Percentiles rank a stretch among this genome's conserved stretches.
Evolutionary conservation across 2,329 filamentous ascomycete genomes (phyloP).

Genomic region (Phaeoacremonium minimum): DNA sequence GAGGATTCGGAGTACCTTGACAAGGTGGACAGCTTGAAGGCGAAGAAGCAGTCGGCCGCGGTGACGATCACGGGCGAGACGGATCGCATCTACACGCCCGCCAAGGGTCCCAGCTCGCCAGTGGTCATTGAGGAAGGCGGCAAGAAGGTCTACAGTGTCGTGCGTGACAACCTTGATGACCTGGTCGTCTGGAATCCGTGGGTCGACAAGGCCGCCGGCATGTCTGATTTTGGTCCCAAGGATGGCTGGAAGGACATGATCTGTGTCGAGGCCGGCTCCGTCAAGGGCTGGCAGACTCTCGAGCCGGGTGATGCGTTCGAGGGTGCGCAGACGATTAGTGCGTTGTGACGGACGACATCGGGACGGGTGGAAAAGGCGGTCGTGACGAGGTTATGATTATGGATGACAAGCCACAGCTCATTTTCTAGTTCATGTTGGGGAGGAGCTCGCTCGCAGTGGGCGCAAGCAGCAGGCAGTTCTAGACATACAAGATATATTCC

Average conservation of each 20-base stretch:
- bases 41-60: slow-evolving; percentile 60
- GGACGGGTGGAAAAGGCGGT: background rate
- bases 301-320: slow-evolving; percentile 71
- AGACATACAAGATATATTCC: too few species aligned
- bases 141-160: slow-evolving; percentile 64
- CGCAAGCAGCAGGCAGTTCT: too few species aligned
- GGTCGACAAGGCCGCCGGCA: slow-evolving; percentile 75
- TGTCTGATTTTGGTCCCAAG: slow-evolving; percentile 84
- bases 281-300: slow-evolving; percentile 76
- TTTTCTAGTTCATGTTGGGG: too few species aligned
- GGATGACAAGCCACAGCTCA: too few species aligned
- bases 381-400: slow-evolving; percentile 7
- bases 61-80: slow-evolving; percentile 73
- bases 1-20: slow-evolving; percentile 74
- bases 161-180: slow-evolving; percentile 80
- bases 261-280: slow-evolving; percentile 86
- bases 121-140: slow-evolving; percentile 60
- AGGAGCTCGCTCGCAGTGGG: too few species aligned
- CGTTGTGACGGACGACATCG: slow-evolving; percentile 20
- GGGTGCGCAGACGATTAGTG: slow-evolving; percentile 53
- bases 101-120: slow-evolving; percentile 52
- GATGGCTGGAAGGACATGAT: slow-evolving; percentile 91
- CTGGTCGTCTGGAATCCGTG: slow-evolving; percentile 98
- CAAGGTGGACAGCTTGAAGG: slow-evolving; percentile 67
- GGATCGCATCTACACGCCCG: slow-evolving; percentile 81